These are phyloP conservation scores for Colletotrichum incanum DNA, from an alignment of 2,329 filamentous ascomycete genomes.

Conservation along the genomic window DNA sequence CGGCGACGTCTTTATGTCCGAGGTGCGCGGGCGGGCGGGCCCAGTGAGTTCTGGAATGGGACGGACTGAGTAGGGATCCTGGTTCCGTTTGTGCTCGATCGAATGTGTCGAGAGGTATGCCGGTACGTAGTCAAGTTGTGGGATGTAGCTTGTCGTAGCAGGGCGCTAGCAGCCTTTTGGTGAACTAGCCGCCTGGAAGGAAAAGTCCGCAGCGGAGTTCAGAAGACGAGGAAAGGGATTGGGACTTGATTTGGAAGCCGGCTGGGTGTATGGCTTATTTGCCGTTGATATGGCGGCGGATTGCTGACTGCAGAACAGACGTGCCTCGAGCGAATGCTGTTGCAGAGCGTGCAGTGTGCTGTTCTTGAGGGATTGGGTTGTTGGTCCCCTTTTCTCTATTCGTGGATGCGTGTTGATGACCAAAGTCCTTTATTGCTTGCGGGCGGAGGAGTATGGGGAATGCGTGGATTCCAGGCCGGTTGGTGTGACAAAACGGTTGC, in stretches of 20 bases:
- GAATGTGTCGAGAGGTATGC: not conserved
- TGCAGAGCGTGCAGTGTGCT: slow-evolving; percentile 4
- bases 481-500: slow-evolving; percentile 23
- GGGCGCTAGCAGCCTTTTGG: slow-evolving; percentile 32
- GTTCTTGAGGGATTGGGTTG: slow-evolving; percentile 9
- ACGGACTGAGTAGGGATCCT: slow-evolving; percentile 29
- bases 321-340: slow-evolving; percentile 26
- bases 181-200: slow-evolving; percentile 31
- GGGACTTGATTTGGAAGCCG: slow-evolving; percentile 31
- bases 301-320: slow-evolving; percentile 42
- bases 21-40: slow-evolving; percentile 47
- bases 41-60: slow-evolving; percentile 23
- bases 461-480: slow-evolving; percentile 6
- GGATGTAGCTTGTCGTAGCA: slow-evolving; percentile 32
- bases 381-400: slow-evolving; percentile 24
- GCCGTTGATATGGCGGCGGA: slow-evolving; percentile 30
- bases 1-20: slow-evolving; percentile 60
- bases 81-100: slow-evolving; percentile 31
- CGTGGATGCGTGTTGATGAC: slow-evolving; percentile 4
- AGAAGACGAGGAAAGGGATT: slow-evolving; percentile 33
- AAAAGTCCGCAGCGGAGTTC: slow-evolving; percentile 42
- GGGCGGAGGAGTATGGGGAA: slow-evolving; percentile 6
- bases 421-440: slow-evolving; percentile 11
- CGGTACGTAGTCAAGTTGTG: slow-evolving; percentile 23
- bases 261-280: slow-evolving; percentile 30